These are phyloP conservation scores for Lentinula sp. DNA, from an alignment of 768 basidiomycete species.

Conservation along the genomic window DNA sequence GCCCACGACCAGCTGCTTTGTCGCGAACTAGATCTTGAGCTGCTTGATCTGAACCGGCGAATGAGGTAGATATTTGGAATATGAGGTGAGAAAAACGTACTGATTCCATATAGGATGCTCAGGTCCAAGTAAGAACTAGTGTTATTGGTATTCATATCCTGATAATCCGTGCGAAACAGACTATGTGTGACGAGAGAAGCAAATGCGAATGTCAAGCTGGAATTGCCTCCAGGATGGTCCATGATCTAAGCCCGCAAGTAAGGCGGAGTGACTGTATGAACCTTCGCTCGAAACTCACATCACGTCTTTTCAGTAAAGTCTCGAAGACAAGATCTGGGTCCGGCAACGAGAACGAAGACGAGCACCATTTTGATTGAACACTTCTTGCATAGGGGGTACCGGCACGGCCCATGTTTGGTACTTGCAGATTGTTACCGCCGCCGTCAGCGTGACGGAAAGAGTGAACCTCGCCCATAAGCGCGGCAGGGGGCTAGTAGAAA, in stretches of 20 bases:
- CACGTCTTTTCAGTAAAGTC: conserved; percentile 27
- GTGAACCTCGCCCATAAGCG: conserved; percentile 12
- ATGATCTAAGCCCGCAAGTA: neutral
- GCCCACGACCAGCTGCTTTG: conserved; percentile 7
- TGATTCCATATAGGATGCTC: conserved; percentile 43
- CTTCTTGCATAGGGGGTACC: conserved; percentile 38
- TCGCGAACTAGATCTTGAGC: conserved; percentile 12
- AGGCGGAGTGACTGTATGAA: neutral
- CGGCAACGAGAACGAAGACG: conserved; percentile 26
- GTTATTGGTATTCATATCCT: conserved; percentile 32
- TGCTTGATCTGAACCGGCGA: conserved; percentile 7
- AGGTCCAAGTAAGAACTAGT: conserved; percentile 48
- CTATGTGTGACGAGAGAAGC: conserved; percentile 46
- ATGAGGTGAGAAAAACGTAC: conserved; percentile 5
- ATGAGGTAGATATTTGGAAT: neutral
- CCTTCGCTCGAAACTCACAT: conserved; percentile 11
- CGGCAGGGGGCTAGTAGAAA: conserved; percentile 5
- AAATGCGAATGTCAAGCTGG: conserved; percentile 38
- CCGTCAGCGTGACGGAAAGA: conserved; percentile 32
- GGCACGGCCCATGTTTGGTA: conserved; percentile 31
- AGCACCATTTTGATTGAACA: conserved; percentile 24
- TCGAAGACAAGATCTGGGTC: conserved; percentile 45
- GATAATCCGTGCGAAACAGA: conserved; percentile 37
- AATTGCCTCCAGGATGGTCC: conserved; percentile 11
- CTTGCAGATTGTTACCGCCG: conserved; percentile 25